A percentile compares a stretch with the other conserved stretches of the same genome.
Conservation (phyloP, 495 filamentous ascomycete species). For the Jackrogersella minutella region DNA sequence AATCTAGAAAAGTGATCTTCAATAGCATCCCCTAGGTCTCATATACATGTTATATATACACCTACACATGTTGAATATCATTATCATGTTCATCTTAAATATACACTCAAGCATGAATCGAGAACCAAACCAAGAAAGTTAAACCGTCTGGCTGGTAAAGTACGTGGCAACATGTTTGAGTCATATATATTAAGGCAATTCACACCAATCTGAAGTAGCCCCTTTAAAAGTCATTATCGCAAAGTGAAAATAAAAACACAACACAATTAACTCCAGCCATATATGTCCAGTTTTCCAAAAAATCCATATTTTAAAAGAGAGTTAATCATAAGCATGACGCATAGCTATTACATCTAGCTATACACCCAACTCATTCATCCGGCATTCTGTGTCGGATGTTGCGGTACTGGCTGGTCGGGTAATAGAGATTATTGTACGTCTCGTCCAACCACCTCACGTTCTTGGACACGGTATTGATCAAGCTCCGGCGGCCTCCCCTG, state of each 20-base stretch:
- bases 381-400: conserved; percentile 67
- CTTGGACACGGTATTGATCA: conserved; percentile 69
- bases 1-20: background rate
- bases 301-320: conserved; percentile 6
- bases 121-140: background rate
- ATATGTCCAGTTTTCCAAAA: conserved; percentile 16
- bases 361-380: conserved; percentile 27
- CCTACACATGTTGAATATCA: background rate
- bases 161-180: background rate
- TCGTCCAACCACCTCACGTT: conserved; percentile 63
- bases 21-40: background rate
- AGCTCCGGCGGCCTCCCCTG: conserved; percentile 63
- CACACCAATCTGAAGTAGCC: background rate
- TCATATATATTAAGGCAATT: conserved; percentile 3
- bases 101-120: background rate
- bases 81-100: background rate
- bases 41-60: conserved; percentile 7
- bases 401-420: conserved; percentile 74
- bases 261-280: background rate
- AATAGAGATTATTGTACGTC: conserved; percentile 67
- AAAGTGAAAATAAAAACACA: background rate
- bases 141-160: background rate
- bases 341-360: background rate
- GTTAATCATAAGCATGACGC: background rate
- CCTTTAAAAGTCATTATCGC: background rate